Base-by-base conservation (phyloP, 768 basidiomycete genomes). In the Grammothele lineata region DNA sequence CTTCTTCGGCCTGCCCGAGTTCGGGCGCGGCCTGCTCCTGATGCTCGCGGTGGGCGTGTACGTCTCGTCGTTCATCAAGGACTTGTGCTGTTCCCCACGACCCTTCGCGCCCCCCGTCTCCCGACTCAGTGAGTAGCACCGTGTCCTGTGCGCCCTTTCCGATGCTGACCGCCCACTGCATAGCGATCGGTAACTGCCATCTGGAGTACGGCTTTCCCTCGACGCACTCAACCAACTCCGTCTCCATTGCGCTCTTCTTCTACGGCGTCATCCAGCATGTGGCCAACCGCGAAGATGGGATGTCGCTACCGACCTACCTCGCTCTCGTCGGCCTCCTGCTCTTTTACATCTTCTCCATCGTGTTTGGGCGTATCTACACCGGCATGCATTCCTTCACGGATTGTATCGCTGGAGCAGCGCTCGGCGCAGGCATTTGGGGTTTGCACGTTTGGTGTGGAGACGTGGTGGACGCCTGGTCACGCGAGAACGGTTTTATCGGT, bases 181-280 rank as follows among this genome's bases (percentile, higher is more conserved):
- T 54, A 90, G 87, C 83, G 4, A 83, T 91, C 42, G 85, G 87
- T 12, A 76, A 70, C 1, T 87, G 90, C 58, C 88, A 92, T 55
- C 74, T 90, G 3, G 92, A 95, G 68, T 95, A 95, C 56, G 95
- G 95, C 19, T 95, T 97, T 60, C 94, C 93, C 0, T 95, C 92
- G 0, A 96, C 94, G 0, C 95, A 99, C 59, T 88, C 91, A 2
- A 91, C 93, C 7, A 95, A 96, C 64, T 80, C 83, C 44, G 76
- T 92, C 42, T 94, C 91, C 22, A 87, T 96, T 58, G 92, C 92
- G 0, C 75, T 97, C 3, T 90, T 89, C 66, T 72, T 90, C 50
- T 84, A 76, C 52, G 66, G 77, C 3, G 72, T 81, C 36, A 23
- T 36, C 26, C 38, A 37, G 0, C 33, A 26, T n/a, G 41, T 40